These are phyloP conservation scores for Nakazawaea wyomingensis DNA, from an alignment of 805 yeast species.

Conservation along the genomic window DNA sequence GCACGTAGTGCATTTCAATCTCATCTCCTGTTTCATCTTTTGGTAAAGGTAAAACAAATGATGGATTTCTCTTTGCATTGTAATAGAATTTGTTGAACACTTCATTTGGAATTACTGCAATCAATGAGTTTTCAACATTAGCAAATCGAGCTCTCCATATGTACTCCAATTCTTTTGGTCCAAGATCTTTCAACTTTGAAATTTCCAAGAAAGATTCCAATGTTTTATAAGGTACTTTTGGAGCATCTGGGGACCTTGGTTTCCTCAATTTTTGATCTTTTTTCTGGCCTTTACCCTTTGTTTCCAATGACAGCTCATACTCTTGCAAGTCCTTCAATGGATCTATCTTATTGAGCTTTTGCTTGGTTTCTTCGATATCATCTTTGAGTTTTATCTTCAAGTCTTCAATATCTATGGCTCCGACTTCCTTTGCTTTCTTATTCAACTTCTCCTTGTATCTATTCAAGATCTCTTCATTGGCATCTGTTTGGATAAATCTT, in stretches of 20 bases:
- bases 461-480: conserved; percentile 27
- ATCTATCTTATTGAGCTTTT: conserved; percentile 56
- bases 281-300: conserved; percentile 18
- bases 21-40: conserved; percentile 43
- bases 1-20: conserved; percentile 83
- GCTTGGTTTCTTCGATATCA: conserved; percentile 50
- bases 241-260: conserved; percentile 27
- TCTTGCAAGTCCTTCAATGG: conserved; percentile 67
- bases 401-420: conserved; percentile 48
- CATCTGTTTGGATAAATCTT: conserved; percentile 16
- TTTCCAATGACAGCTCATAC: conserved; percentile 23
- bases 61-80: conserved; percentile 69
- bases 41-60: conserved; percentile 88
- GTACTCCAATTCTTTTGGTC: conserved; percentile 60
- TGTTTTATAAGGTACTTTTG: conserved; percentile 56
- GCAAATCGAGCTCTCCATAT: conserved; percentile 89
- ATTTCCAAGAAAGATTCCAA: conserved; percentile 66
- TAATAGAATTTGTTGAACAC: conserved; percentile 60
- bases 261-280: conserved; percentile 29
- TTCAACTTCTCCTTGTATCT: conserved; percentile 38
- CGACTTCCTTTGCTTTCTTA: conserved; percentile 33
- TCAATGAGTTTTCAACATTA: conserved; percentile 49
- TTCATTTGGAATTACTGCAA: conserved; percentile 55
- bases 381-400: conserved; percentile 59
- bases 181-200: conserved; percentile 55